Base-by-base conservation (phyloP, 257 asterid genomes). In the Phtheirospermum japonicum region DNA sequence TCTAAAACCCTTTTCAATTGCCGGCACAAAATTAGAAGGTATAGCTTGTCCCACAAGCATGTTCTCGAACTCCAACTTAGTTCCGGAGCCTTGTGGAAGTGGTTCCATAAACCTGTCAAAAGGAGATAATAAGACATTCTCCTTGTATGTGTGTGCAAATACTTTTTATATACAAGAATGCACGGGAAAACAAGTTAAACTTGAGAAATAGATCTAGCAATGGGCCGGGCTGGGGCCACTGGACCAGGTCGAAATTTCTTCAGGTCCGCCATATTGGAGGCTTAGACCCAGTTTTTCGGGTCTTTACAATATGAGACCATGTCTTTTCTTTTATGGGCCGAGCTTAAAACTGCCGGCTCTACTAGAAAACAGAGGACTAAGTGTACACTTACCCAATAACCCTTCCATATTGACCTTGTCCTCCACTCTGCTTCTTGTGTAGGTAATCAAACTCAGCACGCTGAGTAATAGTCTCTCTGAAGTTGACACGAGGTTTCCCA, bases 391-490 rank as follows among this genome's bases (percentile, higher is more conserved):
- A 89, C 99, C 99, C 99, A 54, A 73, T 81, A 61, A 93, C 97
- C 72, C 96, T 81, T 71, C 99, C 99, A 54, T 93, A 93, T 75
- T 93, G 99, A 66, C 99, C 99, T 60, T 82, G 90, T 67, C 99
- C 99, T 56, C 99, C 99, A 78, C 95, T 89, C 83, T 93, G 99
- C 71, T 93, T 93, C 85, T 89, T 93, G 73, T 93, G 99, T 71
- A 89, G 71, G 79, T 93, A 93, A 76, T 93, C 99, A 74, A 89
- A 93, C 57, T 85, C 92, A 40, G 95, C 91, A 67, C 88, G 90
- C 69, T 89, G 95, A 55, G 99, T 89, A 70, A 93, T 79, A 51
- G 99, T 83, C 77, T 93, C 99, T 74, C 99, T 84, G 75, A 93
- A 93, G 82, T 93, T 93, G 75, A 93, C 99, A 75, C 96, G 99